These are phyloP conservation scores for Tuber melanosporum DNA, from an alignment of 495 filamentous ascomycete genomes.

Conservation along the genomic window DNA sequence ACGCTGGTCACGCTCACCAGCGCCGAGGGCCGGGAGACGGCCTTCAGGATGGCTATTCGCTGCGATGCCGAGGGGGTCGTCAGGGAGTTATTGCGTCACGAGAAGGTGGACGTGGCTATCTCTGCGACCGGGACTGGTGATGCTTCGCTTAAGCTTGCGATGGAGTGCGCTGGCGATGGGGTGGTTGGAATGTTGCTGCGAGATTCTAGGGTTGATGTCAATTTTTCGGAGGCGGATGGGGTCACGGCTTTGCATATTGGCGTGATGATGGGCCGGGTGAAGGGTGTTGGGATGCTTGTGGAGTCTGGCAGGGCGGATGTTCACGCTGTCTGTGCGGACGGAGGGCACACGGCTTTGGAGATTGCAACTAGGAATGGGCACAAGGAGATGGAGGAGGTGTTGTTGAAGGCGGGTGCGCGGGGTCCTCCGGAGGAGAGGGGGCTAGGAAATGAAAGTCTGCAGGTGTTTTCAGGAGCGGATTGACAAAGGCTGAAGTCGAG, in stretches of 20 bases:
- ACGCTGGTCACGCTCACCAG: neutral
- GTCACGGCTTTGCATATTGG: neutral
- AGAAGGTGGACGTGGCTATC: neutral
- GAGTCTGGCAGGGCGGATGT: neutral
- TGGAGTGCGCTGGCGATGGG: neutral
- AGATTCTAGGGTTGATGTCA: neutral
- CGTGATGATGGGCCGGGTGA: neutral
- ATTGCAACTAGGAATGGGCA: neutral
- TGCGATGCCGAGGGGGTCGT: neutral
- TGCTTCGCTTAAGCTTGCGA: neutral
- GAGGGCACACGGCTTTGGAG: neutral
- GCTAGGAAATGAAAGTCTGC: neutral
- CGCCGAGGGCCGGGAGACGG: neutral
- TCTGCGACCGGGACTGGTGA: neutral
- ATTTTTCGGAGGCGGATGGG: neutral
- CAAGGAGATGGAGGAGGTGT: neutral
- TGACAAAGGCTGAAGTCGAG: neutral
- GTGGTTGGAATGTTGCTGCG: neutral
- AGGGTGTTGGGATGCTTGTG: neutral
- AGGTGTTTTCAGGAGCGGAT: neutral
- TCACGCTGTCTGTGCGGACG: neutral
- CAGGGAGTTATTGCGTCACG: neutral
- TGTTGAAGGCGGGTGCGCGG: neutral
- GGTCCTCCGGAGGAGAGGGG: neutral
- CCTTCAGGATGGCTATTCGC: neutral